Evolutionary conservation across 352 stramenopile genomes (phyloP), one percentile per base, ranked within the genome.

Genomic region (Salisapilia sapeloensis): DNA sequence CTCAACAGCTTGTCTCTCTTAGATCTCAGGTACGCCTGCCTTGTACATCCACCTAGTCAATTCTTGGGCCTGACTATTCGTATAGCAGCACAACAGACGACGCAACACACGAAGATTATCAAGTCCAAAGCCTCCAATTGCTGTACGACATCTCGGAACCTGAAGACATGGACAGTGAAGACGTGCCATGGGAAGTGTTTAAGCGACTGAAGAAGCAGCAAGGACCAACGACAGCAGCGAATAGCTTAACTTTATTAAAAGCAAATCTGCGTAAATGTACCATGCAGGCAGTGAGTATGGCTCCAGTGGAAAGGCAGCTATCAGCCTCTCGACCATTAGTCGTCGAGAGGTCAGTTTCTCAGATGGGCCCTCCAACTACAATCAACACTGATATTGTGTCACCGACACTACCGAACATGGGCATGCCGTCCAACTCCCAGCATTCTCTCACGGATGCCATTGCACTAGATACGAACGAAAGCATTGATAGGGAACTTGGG

Each of bases 101-200:
- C n/a, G 6, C 29, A 9, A 27, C 50, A 1, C 35, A 61, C 4
- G 48, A 78, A 12, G 49, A 40, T 11, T 58, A 56, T 19, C 69
- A 85, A 36, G 39, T 62, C 7, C 56, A 53, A n/a, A 82, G 69
- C 32, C 53, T 85, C 5, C 39, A 59, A 14, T 47, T 72, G 2
- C 40, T 75, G 6, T 60, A 58, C 18, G 49, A 60, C 1, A 76
- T 59, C 32, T 39, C 53, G 3, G 65, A 81, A 33, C 55, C 56
- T 2, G 69, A 80, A 27, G 63, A 81, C 29, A 63, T 67, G n/a
- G 64, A 81, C 40, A 76, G 62, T 31, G 62, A 84, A 41, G 69
- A 81, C 33, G 57, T 79, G 15, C 60, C 69, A 22, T 84, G 69
- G 69, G 69, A 81, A 31, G 60, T 74, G n/a, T 84, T 64, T 48